Evolutionary conservation across 768 basidiomycete genomes (phyloP).

Genomic region (Tephrocybe sp.): DNA sequence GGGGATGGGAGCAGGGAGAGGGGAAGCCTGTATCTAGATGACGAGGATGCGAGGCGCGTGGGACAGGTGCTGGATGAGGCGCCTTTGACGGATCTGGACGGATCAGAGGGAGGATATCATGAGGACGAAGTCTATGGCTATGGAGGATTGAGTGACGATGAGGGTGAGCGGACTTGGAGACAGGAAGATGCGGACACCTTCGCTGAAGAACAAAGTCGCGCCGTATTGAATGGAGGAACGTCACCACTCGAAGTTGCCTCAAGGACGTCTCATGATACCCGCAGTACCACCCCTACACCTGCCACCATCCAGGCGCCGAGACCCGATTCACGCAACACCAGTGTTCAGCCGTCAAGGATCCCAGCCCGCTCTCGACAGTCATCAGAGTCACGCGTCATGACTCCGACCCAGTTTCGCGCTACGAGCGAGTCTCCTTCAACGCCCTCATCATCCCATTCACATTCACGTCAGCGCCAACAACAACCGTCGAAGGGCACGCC

Average conservation of each 20-base stretch:
- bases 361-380: slow-evolving; percentile 41
- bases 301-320: slow-evolving; percentile 23
- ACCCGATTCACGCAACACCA: slow-evolving; percentile 32
- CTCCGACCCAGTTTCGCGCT: slow-evolving; percentile 34
- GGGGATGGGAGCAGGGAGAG: slow-evolving; percentile 45
- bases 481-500: slow-evolving; percentile 29
- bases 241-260: slow-evolving; percentile 17
- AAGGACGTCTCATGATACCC: slow-evolving; percentile 26
- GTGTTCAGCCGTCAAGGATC: slow-evolving; percentile 37
- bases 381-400: slow-evolving; percentile 47
- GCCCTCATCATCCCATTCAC: slow-evolving; percentile 29
- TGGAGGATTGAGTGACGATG: slow-evolving; percentile 24
- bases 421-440: slow-evolving; percentile 37
- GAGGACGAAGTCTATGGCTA: slow-evolving; percentile 16
- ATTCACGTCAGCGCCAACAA: slow-evolving; percentile 28
- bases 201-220: slow-evolving; percentile 15
- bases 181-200: slow-evolving; percentile 9
- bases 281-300: slow-evolving; percentile 45
- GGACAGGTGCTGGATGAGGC: slow-evolving; percentile 72
- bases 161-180: slow-evolving; percentile 19
- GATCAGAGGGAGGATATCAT: slow-evolving; percentile 37
- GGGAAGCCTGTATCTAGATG: slow-evolving; percentile 70
- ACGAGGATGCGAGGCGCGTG: slow-evolving; percentile 44
- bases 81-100: slow-evolving; percentile 75
- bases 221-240: slow-evolving; percentile 13